A percentile compares a stretch with the other conserved stretches of the same genome.
Evolutionary conservation across 495 filamentous ascomycete genomes (phyloP).

Genomic region (Thozetella sp.): DNA sequence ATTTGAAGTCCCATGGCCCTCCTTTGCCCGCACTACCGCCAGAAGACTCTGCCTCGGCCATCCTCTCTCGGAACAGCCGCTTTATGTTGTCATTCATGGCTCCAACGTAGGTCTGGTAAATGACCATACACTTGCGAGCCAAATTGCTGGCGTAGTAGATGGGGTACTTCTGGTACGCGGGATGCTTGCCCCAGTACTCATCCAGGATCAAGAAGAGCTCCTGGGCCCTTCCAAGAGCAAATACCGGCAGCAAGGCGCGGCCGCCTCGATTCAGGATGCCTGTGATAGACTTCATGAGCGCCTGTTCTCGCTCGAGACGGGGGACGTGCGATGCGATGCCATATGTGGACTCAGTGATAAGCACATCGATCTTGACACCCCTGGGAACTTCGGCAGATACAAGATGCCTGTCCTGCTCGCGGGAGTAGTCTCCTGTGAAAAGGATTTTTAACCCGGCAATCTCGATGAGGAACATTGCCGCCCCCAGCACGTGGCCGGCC

Average conservation of each 20-base stretch:
- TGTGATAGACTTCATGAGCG: constrained; percentile 93
- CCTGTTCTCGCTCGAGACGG: constrained; percentile 83
- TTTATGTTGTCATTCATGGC: constrained; percentile 99
- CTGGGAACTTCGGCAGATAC: constrained; percentile 87
- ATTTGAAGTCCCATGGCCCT: constrained; percentile 96
- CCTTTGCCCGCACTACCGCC: constrained; percentile 70
- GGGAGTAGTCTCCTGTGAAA: constrained; percentile 96
- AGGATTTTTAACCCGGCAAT: constrained; percentile 95
- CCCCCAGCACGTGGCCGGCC: constrained; percentile 95
- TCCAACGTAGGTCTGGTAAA: constrained; percentile 96
- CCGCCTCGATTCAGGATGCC: constrained; percentile 87
- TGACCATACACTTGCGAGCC: constrained; percentile 95
- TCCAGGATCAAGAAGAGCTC: constrained; percentile 93
- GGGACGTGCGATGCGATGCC: constrained; percentile 91
- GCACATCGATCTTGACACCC: constrained; percentile 85
- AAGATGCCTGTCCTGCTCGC: constrained; percentile 91
- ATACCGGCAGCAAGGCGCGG: constrained; percentile 91
- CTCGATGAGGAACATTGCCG: constrained; percentile 96
- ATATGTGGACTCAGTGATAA: constrained; percentile 97
- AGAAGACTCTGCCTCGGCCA: constrained; percentile 81
- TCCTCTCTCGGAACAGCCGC: constrained; percentile 78
- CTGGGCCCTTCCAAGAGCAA: constrained; percentile 90
- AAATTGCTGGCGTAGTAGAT: constrained; percentile 97
- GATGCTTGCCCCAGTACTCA: constrained; percentile 91
- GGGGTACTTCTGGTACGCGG: constrained; percentile 82